A percentile compares a stretch with the other conserved stretches of the same genome.
Evolutionary conservation across 1,284 basidiomycete genomes (phyloP).

Genomic region (Pseudozyma pruni): DNA sequence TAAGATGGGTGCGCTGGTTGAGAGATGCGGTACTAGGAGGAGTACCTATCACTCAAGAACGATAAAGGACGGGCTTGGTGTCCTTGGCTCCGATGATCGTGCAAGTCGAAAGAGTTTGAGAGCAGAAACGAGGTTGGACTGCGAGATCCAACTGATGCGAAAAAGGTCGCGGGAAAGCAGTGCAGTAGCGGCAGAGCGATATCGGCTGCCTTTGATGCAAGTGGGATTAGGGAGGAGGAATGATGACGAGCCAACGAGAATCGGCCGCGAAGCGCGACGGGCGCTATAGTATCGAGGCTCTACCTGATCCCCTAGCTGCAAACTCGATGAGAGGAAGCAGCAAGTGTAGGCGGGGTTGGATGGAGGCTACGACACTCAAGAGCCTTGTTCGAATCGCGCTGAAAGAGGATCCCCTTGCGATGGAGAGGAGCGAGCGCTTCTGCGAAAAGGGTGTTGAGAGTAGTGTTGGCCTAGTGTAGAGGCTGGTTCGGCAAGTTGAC

Average conservation of each 20-base stretch:
- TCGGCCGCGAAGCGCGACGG: conserved; percentile 23
- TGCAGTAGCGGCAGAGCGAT: conserved; percentile 43
- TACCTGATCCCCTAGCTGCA: conserved; percentile 15
- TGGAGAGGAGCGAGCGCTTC: not conserved
- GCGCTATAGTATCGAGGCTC: conserved; percentile 20
- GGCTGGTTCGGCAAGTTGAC: conserved; percentile 15
- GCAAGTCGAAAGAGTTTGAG: too few relatives aligned
- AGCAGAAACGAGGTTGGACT: too few relatives aligned
- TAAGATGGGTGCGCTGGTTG: conserved; percentile 6
- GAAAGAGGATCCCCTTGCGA: not conserved
- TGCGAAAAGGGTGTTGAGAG: conserved; percentile 3
- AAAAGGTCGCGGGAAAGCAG: conserved; percentile 27
- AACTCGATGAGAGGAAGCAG: conserved; percentile 23
- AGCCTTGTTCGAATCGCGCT: conserved; percentile 11
- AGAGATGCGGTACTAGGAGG: conserved; percentile 1
- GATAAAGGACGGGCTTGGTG: conserved; percentile 6
- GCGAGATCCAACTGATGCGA: conserved; percentile 20
- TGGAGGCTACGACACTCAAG: conserved; percentile 16
- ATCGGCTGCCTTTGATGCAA: conserved; percentile 36
- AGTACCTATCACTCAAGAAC: conserved; percentile 1
- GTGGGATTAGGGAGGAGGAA: not conserved
- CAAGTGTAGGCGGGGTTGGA: not conserved
- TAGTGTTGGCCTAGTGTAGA: conserved; percentile 9
- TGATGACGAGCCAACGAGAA: conserved; percentile 1
- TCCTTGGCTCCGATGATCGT: conserved; percentile 31